Base-by-base conservation (phyloP, 1,139 yeast genomes). In the Pichia norvegensis region DNA sequence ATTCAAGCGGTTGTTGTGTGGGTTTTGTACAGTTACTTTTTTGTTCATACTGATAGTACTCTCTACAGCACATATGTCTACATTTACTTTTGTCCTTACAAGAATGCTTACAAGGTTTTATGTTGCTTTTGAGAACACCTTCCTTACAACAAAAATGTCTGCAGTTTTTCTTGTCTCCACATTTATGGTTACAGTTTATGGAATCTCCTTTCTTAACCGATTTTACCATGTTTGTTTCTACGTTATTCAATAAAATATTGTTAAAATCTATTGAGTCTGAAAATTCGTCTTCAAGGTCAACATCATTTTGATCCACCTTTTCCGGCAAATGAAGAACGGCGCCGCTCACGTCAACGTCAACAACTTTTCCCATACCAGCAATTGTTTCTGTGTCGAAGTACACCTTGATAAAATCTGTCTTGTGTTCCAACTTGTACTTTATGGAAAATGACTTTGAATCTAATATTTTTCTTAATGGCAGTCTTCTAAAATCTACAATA, bases 81-180 rank as follows among this genome's bases (percentile, higher is more conserved):
- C 76, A 72, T 48, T 42, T 58, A 6, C 56, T 47, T 47, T 65
- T 67, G 43, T 67, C 64, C 47, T 67, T 71, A 49, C 76, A 72
- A 1, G 55, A 36, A 51, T 73, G 76, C 39, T 65, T 60, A 44
- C 76, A 72, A 0, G 63, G 64, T 13, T 42, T 43, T 1, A 19
- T 14, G 10, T 38, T 38, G 4, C 38, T 37, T 29, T 39, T 39
- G 1, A 58, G 58, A 35, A 70, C 57, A 1, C 76, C 76, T 39
- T 68, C 72, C 36, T 67, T 64, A 46, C 76, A 72, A 44, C 76
- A 72, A 7, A 67, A 42, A 52, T 72, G 76, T 10, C 75, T 64
- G 48, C 76, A 72, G 43, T 38, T 57, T 1, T 50, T 36, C 50
- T 64, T 67, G 44, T 66, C 61, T 11, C 35, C 45, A 49, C 77